Conservation (phyloP, 495 filamentous ascomycete species). For the Recurvomyces mirabilis region DNA sequence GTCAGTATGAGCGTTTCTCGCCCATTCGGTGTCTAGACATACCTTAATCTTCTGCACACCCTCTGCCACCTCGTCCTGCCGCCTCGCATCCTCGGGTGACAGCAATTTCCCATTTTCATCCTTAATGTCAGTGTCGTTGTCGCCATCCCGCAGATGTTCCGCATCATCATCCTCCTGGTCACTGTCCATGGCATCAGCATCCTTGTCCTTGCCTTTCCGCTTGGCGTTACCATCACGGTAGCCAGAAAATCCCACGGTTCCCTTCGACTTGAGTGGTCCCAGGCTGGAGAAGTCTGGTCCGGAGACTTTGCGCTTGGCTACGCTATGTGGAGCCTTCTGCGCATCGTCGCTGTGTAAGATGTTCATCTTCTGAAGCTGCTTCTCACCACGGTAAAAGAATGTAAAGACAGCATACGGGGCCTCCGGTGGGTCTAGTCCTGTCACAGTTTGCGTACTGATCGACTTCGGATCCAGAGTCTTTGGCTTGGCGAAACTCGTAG, state of each 20-base stretch:
- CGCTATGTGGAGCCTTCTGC: slow-evolving; percentile 42
- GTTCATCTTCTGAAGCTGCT: slow-evolving; percentile 96
- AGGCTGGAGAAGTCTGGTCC: slow-evolving; percentile 75
- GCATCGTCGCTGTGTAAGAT: slow-evolving; percentile 55
- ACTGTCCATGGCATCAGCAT: slow-evolving; percentile 64
- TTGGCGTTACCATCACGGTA: slow-evolving; percentile 64
- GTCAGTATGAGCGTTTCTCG: not conserved
- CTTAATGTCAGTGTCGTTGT: slow-evolving; percentile 60
- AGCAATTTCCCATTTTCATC: slow-evolving; percentile 45
- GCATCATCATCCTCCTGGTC: slow-evolving; percentile 53
- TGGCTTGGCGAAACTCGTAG: slow-evolving; percentile 95
- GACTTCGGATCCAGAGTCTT: slow-evolving; percentile 94
- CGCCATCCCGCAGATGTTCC: slow-evolving; percentile 37
- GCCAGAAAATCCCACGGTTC: slow-evolving; percentile 77
- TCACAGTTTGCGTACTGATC: slow-evolving; percentile 96
- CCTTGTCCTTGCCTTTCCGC: slow-evolving; percentile 38
- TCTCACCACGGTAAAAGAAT: slow-evolving; percentile 92
- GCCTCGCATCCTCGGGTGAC: slow-evolving; percentile 69
- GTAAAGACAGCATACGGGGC: slow-evolving; percentile 95
- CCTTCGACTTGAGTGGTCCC: slow-evolving; percentile 68
- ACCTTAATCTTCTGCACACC: slow-evolving; percentile 88
- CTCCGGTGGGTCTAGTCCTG: slow-evolving; percentile 90
- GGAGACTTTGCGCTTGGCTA: slow-evolving; percentile 59
- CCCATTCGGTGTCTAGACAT: slow-evolving; percentile 31
- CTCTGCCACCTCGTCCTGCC: slow-evolving; percentile 77